A percentile compares a stretch with the other conserved stretches of the same genome.
phyloP scores from a whole-genome alignment of 495 filamentous ascomycete genomes.

The Neurospora sp. region DNA sequence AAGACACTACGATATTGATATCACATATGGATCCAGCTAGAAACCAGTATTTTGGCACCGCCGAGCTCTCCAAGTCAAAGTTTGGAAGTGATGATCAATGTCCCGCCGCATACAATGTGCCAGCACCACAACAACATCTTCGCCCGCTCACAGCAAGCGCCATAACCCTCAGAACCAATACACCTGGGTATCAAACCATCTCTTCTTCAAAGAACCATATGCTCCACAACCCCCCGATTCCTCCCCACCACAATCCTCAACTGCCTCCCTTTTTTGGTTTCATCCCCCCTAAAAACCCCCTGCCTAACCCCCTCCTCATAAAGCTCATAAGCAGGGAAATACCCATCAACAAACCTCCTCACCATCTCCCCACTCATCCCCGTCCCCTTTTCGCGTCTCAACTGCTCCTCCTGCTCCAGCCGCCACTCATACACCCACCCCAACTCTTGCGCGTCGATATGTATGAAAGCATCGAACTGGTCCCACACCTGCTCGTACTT shows the following conservation, averaged over 20 bases:
- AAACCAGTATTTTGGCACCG: not conserved
- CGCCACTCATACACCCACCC: slow-evolving; percentile 84
- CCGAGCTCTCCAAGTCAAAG: not conserved
- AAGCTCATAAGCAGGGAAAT: slow-evolving; percentile 58
- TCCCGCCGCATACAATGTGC: not conserved
- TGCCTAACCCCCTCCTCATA: slow-evolving; percentile 57
- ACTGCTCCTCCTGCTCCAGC: slow-evolving; percentile 62
- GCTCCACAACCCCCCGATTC: slow-evolving; percentile 52
- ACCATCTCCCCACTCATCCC: slow-evolving; percentile 65
- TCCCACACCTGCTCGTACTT: slow-evolving; percentile 65
- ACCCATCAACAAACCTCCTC: slow-evolving; percentile 43
- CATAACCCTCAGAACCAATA: not conserved
- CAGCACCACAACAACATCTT: too few species aligned
- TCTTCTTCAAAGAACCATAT: slow-evolving; percentile 38
- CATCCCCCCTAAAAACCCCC: slow-evolving; percentile 45
- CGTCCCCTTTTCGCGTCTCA: slow-evolving; percentile 40
- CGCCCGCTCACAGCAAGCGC: not conserved
- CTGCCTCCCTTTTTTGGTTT: slow-evolving; percentile 41
- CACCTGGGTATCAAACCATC: not conserved
- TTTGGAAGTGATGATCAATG: not conserved
- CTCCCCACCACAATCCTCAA: slow-evolving; percentile 61
- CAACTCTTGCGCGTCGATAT: slow-evolving; percentile 73
- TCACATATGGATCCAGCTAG: not conserved
- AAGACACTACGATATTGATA: not conserved
- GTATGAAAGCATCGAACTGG: slow-evolving; percentile 71